Evolutionary conservation across 345 rosid genomes (phyloP).

Genomic region (Brassica rapa): DNA sequence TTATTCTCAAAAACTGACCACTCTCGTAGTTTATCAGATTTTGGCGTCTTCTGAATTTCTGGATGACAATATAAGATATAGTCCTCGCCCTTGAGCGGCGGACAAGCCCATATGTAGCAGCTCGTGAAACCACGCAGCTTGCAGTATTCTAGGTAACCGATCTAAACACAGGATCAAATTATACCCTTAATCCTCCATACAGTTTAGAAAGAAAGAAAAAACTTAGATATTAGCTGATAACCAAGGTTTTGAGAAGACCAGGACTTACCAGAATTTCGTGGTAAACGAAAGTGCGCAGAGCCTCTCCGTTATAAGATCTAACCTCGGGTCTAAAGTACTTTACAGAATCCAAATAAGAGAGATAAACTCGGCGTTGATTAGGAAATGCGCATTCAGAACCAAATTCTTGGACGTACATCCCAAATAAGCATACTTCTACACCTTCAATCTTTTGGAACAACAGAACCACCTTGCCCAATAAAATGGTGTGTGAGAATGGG

Average conservation of each 20-base stretch:
- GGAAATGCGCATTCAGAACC: slow-evolving; percentile 91
- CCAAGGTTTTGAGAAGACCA: slow-evolving; percentile 19
- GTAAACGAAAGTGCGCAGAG: slow-evolving; percentile 94
- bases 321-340: slow-evolving; percentile 98
- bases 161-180: slow-evolving; percentile 51
- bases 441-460: slow-evolving; percentile 99
- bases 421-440: slow-evolving; percentile 96
- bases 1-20: slow-evolving; percentile 59
- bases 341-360: slow-evolving; percentile 96
- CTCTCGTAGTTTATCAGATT: slow-evolving; percentile 95
- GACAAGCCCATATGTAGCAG: slow-evolving; percentile 99
- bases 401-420: slow-evolving; percentile 99
- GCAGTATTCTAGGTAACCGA: slow-evolving; percentile 98
- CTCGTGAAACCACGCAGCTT: slow-evolving; percentile 98
- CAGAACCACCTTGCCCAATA: slow-evolving; percentile 73
- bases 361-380: slow-evolving; percentile 98
- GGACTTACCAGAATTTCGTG: slow-evolving; percentile 88
- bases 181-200: slow-evolving; percentile 13
- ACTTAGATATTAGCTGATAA: neutral
- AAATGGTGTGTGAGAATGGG: neutral
- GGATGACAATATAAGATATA: slow-evolving; percentile 98
- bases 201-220: slow-evolving; percentile 2
- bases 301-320: slow-evolving; percentile 91
- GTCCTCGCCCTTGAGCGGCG: slow-evolving; percentile 98
- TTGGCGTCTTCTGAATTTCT: slow-evolving; percentile 99